Evolutionary conservation across 1,139 yeast genomes (phyloP).

Genomic region (Kodamaea ohmeri): DNA sequence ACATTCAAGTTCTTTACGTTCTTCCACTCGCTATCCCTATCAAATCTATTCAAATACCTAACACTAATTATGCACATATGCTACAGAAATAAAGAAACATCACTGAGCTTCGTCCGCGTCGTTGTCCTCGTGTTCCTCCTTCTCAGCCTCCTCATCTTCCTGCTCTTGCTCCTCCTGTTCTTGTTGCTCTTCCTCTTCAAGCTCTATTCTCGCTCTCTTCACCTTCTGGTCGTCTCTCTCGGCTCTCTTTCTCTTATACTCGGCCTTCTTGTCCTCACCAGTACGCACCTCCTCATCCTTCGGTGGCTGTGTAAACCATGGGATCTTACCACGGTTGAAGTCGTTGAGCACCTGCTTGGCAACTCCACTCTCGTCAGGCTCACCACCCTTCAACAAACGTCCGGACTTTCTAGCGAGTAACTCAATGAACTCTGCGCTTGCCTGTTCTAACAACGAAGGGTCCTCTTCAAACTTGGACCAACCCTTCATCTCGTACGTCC

Average conservation of each 20-base stretch:
- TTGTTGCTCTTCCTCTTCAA: slow-evolving; percentile 26
- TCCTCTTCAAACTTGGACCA: slow-evolving; percentile 63
- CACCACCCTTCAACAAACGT: slow-evolving; percentile 92
- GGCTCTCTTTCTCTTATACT: slow-evolving; percentile 50
- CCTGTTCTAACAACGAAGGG: slow-evolving; percentile 37
- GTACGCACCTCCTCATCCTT: slow-evolving; percentile 55
- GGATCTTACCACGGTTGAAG: slow-evolving; percentile 94
- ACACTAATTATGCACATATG: slow-evolving; percentile 7
- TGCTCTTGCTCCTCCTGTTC: slow-evolving; percentile 11
- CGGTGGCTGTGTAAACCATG: slow-evolving; percentile 97
- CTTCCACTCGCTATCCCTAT: background rate
- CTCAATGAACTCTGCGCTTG: slow-evolving; percentile 82
- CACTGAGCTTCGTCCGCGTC: slow-evolving; percentile 3
- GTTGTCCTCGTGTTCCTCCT: slow-evolving; percentile 4
- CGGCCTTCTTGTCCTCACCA: slow-evolving; percentile 57
- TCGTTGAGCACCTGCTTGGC: slow-evolving; percentile 89
- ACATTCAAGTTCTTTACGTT: no score
- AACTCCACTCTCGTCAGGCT: slow-evolving; percentile 93
- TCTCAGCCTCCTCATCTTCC: slow-evolving; percentile 5
- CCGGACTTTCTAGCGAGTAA: slow-evolving; percentile 91
- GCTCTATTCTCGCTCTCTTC: slow-evolving; percentile 21
- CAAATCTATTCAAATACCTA: slow-evolving; percentile 5
- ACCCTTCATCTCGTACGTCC: slow-evolving; percentile 92
- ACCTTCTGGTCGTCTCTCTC: slow-evolving; percentile 36
- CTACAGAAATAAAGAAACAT: slow-evolving; percentile 2